Evolutionary conservation across 2,329 filamentous ascomycete species (phyloP).

Genomic region (Lachnellula subtilissima): DNA sequence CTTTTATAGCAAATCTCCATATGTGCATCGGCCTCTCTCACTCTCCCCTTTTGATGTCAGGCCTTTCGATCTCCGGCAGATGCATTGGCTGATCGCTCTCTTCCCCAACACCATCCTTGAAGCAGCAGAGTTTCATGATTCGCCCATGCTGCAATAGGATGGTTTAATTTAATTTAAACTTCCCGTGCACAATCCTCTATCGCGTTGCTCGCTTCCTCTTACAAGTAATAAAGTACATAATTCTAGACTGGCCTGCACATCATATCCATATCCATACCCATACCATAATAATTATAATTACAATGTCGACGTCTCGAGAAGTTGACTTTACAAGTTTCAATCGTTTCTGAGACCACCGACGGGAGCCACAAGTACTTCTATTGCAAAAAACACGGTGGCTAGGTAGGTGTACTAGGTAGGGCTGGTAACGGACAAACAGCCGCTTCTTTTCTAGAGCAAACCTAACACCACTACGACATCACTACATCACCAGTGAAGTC

Average conservation of each 20-base stretch:
- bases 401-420: neutral
- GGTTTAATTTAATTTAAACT: too few relatives aligned
- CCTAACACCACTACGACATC: neutral
- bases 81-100: neutral
- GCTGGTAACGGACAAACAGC: neutral
- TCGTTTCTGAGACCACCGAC: neutral
- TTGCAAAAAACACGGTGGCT: neutral
- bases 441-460: neutral
- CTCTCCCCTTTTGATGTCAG: too few relatives aligned
- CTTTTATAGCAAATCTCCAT: neutral
- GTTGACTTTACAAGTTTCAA: neutral
- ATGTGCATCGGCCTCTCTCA: neutral
- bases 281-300: neutral
- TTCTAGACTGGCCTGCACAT: neutral
- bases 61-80: neutral
- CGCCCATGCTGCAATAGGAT: neutral
- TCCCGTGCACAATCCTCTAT: neutral
- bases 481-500: neutral
- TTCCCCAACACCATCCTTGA: neutral
- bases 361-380: neutral
- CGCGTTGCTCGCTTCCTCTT: neutral
- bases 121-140: neutral
- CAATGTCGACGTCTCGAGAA: neutral
- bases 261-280: neutral
- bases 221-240: too few relatives aligned